These are phyloP conservation scores for Chlamydomonas schloesseri DNA, from an alignment of 139 green algal genomes.

Conservation along the genomic window DNA sequence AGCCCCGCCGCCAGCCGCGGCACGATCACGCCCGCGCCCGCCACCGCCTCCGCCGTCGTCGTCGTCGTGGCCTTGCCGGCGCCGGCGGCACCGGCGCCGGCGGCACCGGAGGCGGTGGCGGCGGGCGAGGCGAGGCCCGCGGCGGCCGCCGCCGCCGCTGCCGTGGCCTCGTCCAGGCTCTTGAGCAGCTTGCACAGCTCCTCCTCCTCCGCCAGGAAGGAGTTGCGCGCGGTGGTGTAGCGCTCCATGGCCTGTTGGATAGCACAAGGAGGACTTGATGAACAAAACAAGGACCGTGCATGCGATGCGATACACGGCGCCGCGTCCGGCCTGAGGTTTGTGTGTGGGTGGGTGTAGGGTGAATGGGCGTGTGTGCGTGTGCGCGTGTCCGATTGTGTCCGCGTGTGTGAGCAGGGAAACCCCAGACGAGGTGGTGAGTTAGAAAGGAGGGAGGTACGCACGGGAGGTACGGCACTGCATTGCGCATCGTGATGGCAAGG, in stretches of 20 bases:
- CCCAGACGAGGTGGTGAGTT: too few relatives aligned
- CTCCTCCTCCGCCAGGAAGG: constrained; percentile 18
- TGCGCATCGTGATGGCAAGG: too few relatives aligned
- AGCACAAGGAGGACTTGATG: too few relatives aligned
- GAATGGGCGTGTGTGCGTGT: too few relatives aligned
- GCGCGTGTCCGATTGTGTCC: too few relatives aligned
- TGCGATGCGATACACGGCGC: too few relatives aligned
- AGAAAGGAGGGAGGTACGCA: too few relatives aligned
- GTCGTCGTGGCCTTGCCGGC: neutral
- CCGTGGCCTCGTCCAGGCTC: constrained; percentile 6
- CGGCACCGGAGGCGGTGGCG: neutral
- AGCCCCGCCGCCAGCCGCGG: constrained; percentile 29
- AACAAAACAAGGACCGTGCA: too few relatives aligned
- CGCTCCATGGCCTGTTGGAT: constrained; percentile 39
- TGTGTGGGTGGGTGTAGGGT: too few relatives aligned
- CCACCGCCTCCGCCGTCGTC: neutral
- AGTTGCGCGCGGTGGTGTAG: constrained; percentile 25
- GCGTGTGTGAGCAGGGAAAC: too few relatives aligned
- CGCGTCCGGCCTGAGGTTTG: too few relatives aligned
- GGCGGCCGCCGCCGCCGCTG: neutral
- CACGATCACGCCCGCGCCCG: constrained; percentile 4
- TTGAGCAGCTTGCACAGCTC: constrained; percentile 34
- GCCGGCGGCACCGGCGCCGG: neutral
- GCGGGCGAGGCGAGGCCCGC: neutral
- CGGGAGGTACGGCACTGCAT: too few relatives aligned